Evolutionary conservation across 2,329 filamentous ascomycete species (phyloP).

Genomic region (Capronia americana): DNA sequence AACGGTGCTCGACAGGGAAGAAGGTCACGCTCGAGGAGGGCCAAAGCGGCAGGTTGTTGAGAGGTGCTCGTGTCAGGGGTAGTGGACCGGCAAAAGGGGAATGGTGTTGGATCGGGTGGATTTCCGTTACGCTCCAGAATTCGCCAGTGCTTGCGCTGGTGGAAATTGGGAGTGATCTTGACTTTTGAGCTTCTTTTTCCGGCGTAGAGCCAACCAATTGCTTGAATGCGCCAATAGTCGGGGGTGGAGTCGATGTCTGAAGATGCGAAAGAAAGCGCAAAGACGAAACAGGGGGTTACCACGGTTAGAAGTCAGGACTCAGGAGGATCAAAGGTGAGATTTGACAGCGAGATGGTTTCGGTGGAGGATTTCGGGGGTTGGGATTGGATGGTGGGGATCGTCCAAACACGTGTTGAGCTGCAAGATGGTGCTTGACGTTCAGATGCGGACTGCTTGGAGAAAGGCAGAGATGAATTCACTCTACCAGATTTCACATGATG

Average conservation of each 20-base stretch:
- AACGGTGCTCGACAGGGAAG: not conserved
- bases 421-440: not conserved
- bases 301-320: slow-evolving; percentile 3
- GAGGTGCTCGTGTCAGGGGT: slow-evolving; percentile 25
- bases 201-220: slow-evolving; percentile 17
- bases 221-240: slow-evolving; percentile 18
- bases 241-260: slow-evolving; percentile 18
- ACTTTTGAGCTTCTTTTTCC: slow-evolving; percentile 20
- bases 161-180: slow-evolving; percentile 29
- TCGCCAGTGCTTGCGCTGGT: slow-evolving; percentile 28
- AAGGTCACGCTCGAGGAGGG: not conserved
- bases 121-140: slow-evolving; percentile 8
- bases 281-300: slow-evolving; percentile 12
- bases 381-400: not conserved
- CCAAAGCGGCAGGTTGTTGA: slow-evolving; percentile 1
- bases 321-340: slow-evolving; percentile 21
- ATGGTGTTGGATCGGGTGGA: slow-evolving; percentile 7
- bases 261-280: slow-evolving; percentile 8
- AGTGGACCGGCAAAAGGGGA: slow-evolving; percentile 7
- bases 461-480: not conserved
- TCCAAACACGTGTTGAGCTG: not conserved
- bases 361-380: not conserved
- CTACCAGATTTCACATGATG: not conserved
- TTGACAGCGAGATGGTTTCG: not conserved
- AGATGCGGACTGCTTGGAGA: not conserved